Base-by-base conservation (phyloP, 2,329 filamentous ascomycete species). In the Alternaria sp. region DNA sequence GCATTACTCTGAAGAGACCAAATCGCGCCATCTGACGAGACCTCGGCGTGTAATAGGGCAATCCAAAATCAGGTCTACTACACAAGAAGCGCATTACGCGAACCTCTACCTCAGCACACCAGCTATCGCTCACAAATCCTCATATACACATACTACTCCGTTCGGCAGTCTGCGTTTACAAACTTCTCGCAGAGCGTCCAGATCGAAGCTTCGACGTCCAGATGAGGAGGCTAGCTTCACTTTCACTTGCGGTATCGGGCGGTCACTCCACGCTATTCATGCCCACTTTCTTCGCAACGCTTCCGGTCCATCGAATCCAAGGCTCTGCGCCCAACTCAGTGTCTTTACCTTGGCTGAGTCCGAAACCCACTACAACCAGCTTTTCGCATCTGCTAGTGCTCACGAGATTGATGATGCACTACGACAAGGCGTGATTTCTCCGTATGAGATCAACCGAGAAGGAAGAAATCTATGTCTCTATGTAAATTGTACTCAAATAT, bases 341-440 rank as follows among this genome's bases (percentile, higher is more conserved):
- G 58, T 55, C 5, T 63, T 63, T 16, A 53, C 41, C 3, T 12
- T 47, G 34, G 24, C 30, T 18, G 42, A 54, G 34, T 36, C 34
- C 7, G 30, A 44, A 20, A 42, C 18, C 16, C 51, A 49, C 44
- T 54, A 65, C 32, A 5, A 34, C 9, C 12, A 64, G 18, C 48
- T 62, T 12, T 57, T 61, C 22, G n/a, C 39, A 7, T 12, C 22
- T 32, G 59, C 59, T 7, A 55, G 34, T 5, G 36, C 63, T 22
- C 44, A 57, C 43, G 54, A 68, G 7, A 54, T 68, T 1, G 59
- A 64, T 26, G 22, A 18, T n/a, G 64, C 65, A 2, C 28, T 68
- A 49, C 51, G 62, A 18, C 22, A 22, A 42, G 63, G 65, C 18
- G 34, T 32, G 4, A 58, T 68, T 16, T 64, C 65, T 30, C 65